A percentile compares a stretch with the other conserved stretches of the same genome.
Evolutionary conservation across 2,329 filamentous ascomycete species (phyloP).

Genomic region (Fusarium sp.): DNA sequence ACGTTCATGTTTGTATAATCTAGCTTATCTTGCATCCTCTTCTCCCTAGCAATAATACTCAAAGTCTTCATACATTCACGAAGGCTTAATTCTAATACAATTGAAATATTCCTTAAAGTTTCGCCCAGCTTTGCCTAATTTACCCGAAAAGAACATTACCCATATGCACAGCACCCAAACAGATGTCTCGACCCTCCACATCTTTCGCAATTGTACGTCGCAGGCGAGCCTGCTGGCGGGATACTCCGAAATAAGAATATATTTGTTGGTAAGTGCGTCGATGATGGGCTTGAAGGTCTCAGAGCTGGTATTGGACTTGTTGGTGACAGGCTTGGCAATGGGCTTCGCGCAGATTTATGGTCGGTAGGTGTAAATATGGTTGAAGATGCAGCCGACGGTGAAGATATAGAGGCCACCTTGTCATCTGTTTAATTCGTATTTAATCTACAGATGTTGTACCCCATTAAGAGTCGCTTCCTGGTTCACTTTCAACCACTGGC

Average conservation of each 20-base stretch:
- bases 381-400: not conserved
- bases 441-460: fast-evolving
- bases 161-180: too few relatives aligned
- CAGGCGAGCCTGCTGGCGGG: fast-evolving
- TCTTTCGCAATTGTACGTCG: fast-evolving
- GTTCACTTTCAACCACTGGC: not conserved
- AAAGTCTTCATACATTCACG: fast-evolving
- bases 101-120: not conserved
- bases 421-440: fast-evolving
- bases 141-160: not conserved
- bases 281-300: fast-evolving
- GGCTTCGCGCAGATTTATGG: fast-evolving
- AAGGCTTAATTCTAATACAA: not conserved
- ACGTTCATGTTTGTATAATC: not conserved
- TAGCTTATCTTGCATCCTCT: too few relatives aligned
- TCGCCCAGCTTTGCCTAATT: fast-evolving
- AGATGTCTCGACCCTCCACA: not conserved
- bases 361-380: not conserved
- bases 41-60: too few relatives aligned
- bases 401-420: fast-evolving
- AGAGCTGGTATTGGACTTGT: fast-evolving
- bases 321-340: fast-evolving
- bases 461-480: fast-evolving
- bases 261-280: not conserved
- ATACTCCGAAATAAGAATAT: not conserved